Percentiles rank a stretch among this genome's conserved stretches.
These are phyloP conservation scores for Oryza longistaminata DNA, from an alignment of 176 grass and related monocot species.

Conservation along the genomic window DNA sequence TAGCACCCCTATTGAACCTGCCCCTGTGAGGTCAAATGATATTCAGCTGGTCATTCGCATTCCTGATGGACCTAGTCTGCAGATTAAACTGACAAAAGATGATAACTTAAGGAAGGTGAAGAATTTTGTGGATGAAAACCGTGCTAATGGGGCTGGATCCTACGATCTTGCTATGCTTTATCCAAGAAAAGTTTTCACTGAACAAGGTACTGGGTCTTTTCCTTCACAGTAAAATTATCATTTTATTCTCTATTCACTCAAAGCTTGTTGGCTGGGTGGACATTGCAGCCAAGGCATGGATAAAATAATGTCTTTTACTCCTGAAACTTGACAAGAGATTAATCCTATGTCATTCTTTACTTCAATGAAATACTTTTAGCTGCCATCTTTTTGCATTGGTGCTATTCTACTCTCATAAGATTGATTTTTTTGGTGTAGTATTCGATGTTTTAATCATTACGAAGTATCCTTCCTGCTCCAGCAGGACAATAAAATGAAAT, in stretches of 20 bases:
- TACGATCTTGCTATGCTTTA: conserved; percentile 93
- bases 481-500: neutral
- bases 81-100: conserved; percentile 73
- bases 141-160: conserved; percentile 34
- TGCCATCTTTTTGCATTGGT: neutral
- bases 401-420: neutral
- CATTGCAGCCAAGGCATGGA: neutral
- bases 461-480: neutral
- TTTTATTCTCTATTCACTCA: neutral
- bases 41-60: conserved; percentile 79
- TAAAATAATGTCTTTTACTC: neutral
- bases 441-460: neutral
- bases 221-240: neutral
- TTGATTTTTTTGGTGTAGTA: neutral
- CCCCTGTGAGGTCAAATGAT: conserved; percentile 56
- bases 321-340: neutral
- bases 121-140: conserved; percentile 74
- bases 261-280: neutral
- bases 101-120: conserved; percentile 73
- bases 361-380: neutral
- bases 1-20: conserved; percentile 21
- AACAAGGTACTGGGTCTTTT: conserved; percentile 61
- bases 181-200: conserved; percentile 76
- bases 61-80: conserved; percentile 73
- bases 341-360: conserved; percentile 2